Evolutionary conservation across 2,329 filamentous ascomycete genomes (phyloP).

Genomic region (Pseudogymnoascus sp.): DNA sequence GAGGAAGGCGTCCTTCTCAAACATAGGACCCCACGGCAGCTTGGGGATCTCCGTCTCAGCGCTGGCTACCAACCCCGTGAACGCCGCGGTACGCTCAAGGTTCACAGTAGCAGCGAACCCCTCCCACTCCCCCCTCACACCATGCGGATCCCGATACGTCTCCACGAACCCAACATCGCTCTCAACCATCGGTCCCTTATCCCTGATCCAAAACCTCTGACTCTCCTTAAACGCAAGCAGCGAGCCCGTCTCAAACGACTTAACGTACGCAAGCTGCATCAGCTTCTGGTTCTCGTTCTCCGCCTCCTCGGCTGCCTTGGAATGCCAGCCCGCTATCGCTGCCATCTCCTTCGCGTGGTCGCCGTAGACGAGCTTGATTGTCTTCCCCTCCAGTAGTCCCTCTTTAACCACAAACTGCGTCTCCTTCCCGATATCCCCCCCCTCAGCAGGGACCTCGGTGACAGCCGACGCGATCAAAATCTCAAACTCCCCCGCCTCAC

Average conservation of each 20-base stretch:
- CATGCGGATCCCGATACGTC: constrained; percentile 76
- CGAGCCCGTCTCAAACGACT: constrained; percentile 67
- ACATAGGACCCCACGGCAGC: constrained; percentile 78
- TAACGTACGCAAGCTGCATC: constrained; percentile 66
- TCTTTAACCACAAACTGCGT: constrained; percentile 52
- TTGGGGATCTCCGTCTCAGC: constrained; percentile 80
- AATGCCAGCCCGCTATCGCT: constrained; percentile 57
- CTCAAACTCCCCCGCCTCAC: constrained; percentile 55
- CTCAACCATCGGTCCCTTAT: constrained; percentile 74
- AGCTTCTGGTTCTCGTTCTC: constrained; percentile 67
- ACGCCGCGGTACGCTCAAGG: constrained; percentile 79
- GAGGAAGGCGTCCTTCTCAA: constrained; percentile 94
- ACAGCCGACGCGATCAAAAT: constrained; percentile 65
- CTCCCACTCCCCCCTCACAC: constrained; percentile 77
- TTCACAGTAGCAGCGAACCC: constrained; percentile 82
- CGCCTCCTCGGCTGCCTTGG: constrained; percentile 59
- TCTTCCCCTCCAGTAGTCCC: constrained; percentile 57
- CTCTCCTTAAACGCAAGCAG: constrained; percentile 72
- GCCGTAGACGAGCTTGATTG: constrained; percentile 63
- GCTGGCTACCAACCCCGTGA: constrained; percentile 73
- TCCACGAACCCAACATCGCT: constrained; percentile 79
- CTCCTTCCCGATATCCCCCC: constrained; percentile 62
- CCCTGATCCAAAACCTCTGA: constrained; percentile 73
- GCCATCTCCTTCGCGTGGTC: constrained; percentile 67
- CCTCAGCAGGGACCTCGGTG: constrained; percentile 49